These are phyloP conservation scores for Calonectria fujianensis DNA, from an alignment of 2,329 filamentous ascomycete species.

Conservation along the genomic window DNA sequence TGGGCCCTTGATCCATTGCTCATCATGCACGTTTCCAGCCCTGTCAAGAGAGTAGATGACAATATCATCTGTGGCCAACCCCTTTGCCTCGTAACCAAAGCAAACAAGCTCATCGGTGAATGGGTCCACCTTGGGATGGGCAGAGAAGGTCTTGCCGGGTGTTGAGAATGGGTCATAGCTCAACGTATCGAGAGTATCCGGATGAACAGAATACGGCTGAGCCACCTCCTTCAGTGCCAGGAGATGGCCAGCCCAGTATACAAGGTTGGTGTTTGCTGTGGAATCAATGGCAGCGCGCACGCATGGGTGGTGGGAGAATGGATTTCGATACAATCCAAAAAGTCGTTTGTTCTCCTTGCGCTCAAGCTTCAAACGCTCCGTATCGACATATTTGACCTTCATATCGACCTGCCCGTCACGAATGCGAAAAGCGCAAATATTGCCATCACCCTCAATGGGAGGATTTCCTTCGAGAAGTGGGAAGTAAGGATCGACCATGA, in stretches of 20 bases:
- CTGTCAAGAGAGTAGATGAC: slow-evolving; percentile 7
- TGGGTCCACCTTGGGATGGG: slow-evolving; percentile 6
- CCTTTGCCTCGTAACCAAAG: slow-evolving; percentile 9
- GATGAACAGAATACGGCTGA: slow-evolving; percentile 4
- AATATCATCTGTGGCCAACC: slow-evolving; percentile 5
- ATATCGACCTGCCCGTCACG: background rate
- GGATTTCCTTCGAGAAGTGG: slow-evolving; percentile 7
- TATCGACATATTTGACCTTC: slow-evolving; percentile 16
- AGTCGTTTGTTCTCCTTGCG: slow-evolving; percentile 8
- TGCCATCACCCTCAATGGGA: slow-evolving; percentile 13
- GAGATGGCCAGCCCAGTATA: background rate
- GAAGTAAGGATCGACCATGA: slow-evolving; percentile 22
- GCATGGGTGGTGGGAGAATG: slow-evolving; percentile 13
- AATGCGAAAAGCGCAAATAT: slow-evolving; percentile 10
- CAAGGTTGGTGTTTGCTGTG: slow-evolving; percentile 9
- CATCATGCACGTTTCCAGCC: background rate
- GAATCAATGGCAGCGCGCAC: slow-evolving; percentile 7
- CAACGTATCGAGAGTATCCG: slow-evolving; percentile 9
- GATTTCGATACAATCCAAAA: slow-evolving; percentile 14
- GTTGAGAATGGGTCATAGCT: slow-evolving; percentile 20
- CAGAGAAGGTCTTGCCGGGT: slow-evolving; percentile 5
- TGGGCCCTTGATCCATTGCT: background rate
- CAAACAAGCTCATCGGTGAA: slow-evolving; percentile 5
- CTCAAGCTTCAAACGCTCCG: slow-evolving; percentile 9
- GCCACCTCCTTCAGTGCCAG: slow-evolving; percentile 5